phyloP scores from a whole-genome alignment of 495 filamentous ascomycete genomes.

The Hamigera avellanea region DNA sequence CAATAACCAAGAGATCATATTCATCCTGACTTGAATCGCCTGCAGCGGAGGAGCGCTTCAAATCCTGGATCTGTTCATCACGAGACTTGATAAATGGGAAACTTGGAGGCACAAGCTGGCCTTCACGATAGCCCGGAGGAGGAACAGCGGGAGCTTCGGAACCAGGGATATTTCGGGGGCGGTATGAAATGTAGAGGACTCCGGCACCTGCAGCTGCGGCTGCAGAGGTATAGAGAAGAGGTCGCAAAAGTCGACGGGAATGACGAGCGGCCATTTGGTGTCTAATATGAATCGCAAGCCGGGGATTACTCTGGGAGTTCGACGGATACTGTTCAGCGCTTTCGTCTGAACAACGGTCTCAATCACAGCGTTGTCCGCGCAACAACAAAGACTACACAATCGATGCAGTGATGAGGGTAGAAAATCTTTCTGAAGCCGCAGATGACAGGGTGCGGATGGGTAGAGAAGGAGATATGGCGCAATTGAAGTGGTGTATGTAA shows the following conservation, averaged over 20 bases:
- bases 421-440: neutral
- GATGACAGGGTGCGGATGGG: neutral
- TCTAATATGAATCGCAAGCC: no score
- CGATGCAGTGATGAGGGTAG: neutral
- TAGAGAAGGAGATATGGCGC: constrained; percentile 8
- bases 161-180: constrained; percentile 78
- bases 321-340: neutral
- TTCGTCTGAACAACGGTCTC: no score
- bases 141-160: constrained; percentile 68
- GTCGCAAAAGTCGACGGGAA: constrained; percentile 43
- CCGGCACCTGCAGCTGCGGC: constrained; percentile 47
- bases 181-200: constrained; percentile 65
- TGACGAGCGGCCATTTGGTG: constrained; percentile 52
- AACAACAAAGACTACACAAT: no score
- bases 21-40: constrained; percentile 10
- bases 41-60: constrained; percentile 21
- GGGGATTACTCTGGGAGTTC: neutral
- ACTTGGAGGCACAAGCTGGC: constrained; percentile 65
- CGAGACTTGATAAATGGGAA: constrained; percentile 71
- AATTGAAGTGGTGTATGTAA: no score
- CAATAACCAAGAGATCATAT: constrained; percentile 88
- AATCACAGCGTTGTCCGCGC: no score
- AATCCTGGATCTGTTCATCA: constrained; percentile 41
- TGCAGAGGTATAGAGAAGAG: constrained; percentile 50
- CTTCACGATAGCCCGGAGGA: constrained; percentile 70